Conservation (phyloP, 805 yeast genomes). For the Zygoascus biomembranicola region DNA sequence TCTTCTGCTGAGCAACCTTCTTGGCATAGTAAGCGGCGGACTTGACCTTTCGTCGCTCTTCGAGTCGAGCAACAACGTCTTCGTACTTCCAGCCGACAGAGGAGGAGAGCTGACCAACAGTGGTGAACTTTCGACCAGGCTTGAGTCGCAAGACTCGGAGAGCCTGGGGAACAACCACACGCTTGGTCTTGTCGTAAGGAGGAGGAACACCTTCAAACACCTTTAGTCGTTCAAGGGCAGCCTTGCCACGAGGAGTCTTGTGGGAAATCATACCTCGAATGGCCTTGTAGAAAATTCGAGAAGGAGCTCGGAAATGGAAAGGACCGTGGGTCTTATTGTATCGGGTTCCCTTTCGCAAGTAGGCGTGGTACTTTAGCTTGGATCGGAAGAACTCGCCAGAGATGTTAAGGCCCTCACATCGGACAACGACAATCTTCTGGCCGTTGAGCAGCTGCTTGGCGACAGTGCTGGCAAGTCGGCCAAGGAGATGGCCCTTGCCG, state of each 20-base stretch:
- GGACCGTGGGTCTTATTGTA: conserved; percentile 99
- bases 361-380: conserved; percentile 99
- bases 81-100: conserved; percentile 99
- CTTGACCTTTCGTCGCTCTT: conserved; percentile 98
- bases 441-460: conserved; percentile 99
- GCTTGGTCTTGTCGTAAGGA: conserved; percentile 99
- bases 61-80: conserved; percentile 93
- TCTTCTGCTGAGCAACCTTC: conserved; percentile 94
- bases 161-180: conserved; percentile 99
- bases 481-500: conserved; percentile 98
- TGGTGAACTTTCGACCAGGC: conserved; percentile 99
- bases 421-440: conserved; percentile 94
- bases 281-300: conserved; percentile 99
- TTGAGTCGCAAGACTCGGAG: conserved; percentile 97
- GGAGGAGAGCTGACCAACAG: conserved; percentile 91
- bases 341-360: conserved; percentile 98
- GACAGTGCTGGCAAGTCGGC: conserved; percentile 98
- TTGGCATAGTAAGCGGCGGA: conserved; percentile 98
- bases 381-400: conserved; percentile 99
- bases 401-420: conserved; percentile 95
- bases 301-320: conserved; percentile 99
- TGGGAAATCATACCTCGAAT: conserved; percentile 99
- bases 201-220: conserved; percentile 99
- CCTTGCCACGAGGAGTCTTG: conserved; percentile 99
- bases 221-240: conserved; percentile 98